Evolutionary conservation across 345 rosid species (phyloP).

Genomic region (Camelina laxa): DNA sequence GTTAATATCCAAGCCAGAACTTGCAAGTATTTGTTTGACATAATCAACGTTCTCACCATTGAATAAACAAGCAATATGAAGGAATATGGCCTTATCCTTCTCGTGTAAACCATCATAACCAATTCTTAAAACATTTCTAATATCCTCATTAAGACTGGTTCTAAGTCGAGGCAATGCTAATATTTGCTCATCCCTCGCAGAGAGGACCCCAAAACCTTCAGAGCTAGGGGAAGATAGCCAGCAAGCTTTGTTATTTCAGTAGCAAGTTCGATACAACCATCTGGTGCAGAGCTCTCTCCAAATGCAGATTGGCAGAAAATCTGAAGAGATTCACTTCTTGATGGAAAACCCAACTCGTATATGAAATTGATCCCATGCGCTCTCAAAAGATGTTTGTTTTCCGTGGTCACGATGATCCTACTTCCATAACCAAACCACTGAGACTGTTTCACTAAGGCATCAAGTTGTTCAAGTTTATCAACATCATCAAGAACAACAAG

Average conservation of each 20-base stretch:
- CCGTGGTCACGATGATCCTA: constrained; percentile 62
- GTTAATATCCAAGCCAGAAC: constrained; percentile 9
- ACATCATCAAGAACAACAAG: constrained; percentile 64
- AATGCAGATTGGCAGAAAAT: constrained; percentile 37
- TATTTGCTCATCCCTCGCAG: constrained; percentile 31
- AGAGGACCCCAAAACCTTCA: constrained; percentile 46
- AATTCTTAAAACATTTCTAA: constrained; percentile 26
- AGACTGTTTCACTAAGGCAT: constrained; percentile 50
- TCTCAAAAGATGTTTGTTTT: constrained; percentile 45
- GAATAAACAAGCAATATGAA: constrained; percentile 49
- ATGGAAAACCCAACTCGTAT: constrained; percentile 28
- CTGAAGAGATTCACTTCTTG: constrained; percentile 24
- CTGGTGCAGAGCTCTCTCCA: constrained; percentile 9
- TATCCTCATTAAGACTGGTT: constrained; percentile 26
- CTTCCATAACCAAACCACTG: constrained; percentile 58
- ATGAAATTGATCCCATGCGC: constrained; percentile 16
- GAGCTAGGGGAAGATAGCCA: constrained; percentile 47
- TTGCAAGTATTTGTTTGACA: constrained; percentile 25
- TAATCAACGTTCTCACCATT: constrained; percentile 9
- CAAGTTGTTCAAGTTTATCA: constrained; percentile 49
- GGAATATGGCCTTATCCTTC: constrained; percentile 39
- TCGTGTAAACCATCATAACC: constrained; percentile 45
- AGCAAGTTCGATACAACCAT: constrained; percentile 19
- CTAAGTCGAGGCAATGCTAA: constrained; percentile 28
- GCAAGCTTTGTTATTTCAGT: constrained; percentile 28